Evolutionary conservation across 208 protist genomes (phyloP).

Genomic region (Crithidia mellificae): DNA sequence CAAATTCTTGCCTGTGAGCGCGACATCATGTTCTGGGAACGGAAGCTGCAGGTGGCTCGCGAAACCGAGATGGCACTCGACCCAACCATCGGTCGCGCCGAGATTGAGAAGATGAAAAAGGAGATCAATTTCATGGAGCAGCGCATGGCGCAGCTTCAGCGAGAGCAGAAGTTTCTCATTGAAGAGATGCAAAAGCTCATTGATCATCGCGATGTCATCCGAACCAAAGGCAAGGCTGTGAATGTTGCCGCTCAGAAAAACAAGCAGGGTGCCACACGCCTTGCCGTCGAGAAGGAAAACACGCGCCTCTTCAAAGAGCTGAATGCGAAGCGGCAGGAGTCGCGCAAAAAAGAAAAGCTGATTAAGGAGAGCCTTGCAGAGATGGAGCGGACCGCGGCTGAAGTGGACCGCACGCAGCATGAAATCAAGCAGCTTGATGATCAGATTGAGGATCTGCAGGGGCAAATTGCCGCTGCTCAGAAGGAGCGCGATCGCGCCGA

Average conservation of each 20-base stretch:
- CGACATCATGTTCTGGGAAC: constrained; percentile 95
- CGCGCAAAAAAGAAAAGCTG: constrained; percentile 69
- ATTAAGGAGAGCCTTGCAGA: constrained; percentile 85
- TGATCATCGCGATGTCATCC: constrained; percentile 91
- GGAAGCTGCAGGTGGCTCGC: constrained; percentile 95
- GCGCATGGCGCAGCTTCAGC: constrained; percentile 87
- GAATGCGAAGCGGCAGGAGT: constrained; percentile 84
- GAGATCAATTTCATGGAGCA: constrained; percentile 96
- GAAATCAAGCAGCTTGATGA: constrained; percentile 74
- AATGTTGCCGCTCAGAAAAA: constrained; percentile 63
- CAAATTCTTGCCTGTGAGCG: constrained; percentile 92
- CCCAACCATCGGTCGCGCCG: constrained; percentile 91
- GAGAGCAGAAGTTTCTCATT: constrained; percentile 92
- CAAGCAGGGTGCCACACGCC: constrained; percentile 65
- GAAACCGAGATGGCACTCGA: constrained; percentile 96
- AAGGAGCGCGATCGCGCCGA: constrained; percentile 71
- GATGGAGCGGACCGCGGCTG: constrained; percentile 73
- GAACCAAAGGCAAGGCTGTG: constrained; percentile 91
- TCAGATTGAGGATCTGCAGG: constrained; percentile 72
- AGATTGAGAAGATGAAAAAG: constrained; percentile 95
- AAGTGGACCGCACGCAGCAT: constrained; percentile 72
- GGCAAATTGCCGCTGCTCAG: constrained; percentile 49
- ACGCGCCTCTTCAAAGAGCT: constrained; percentile 87
- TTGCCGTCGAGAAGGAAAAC: constrained; percentile 88
- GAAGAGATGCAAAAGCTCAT: constrained; percentile 95